phyloP scores from a whole-genome alignment of 2,329 filamentous ascomycete genomes.

The Acrocalymma vagum region DNA sequence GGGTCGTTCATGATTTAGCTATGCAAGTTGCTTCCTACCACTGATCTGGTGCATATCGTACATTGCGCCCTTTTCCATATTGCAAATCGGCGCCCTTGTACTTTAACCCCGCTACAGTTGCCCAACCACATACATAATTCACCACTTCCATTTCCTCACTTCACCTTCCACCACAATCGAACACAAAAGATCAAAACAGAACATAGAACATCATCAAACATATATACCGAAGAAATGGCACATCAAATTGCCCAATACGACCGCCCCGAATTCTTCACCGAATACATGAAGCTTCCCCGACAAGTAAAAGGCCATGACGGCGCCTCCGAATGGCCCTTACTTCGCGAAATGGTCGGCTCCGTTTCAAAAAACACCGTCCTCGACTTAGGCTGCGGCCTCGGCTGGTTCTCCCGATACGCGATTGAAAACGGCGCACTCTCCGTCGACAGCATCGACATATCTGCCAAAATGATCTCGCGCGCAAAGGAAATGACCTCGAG shows the following conservation, averaged over 20 bases:
- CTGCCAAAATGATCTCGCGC: conserved; percentile 54
- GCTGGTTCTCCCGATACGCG: conserved; percentile 58
- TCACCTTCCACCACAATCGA: too few species aligned
- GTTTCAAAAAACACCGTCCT: conserved; percentile 46
- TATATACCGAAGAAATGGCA: too few species aligned
- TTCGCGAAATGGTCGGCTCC: conserved; percentile 51
- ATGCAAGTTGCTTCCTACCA: too few species aligned
- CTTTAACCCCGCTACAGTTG: too few species aligned
- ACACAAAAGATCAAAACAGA: too few species aligned
- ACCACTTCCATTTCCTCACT: too few species aligned
- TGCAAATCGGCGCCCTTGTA: too few species aligned
- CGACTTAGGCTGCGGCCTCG: conserved; percentile 59
- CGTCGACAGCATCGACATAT: conserved; percentile 46
- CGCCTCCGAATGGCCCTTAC: conserved; percentile 48
- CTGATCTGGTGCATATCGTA: too few species aligned
- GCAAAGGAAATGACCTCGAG: conserved; percentile 33
- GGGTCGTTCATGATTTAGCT: too few species aligned
- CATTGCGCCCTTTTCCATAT: too few species aligned
- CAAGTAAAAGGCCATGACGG: conserved; percentile 51
- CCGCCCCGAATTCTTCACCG: conserved; percentile 5
- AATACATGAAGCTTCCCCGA: conserved; percentile 48
- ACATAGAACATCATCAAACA: too few species aligned
- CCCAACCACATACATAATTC: too few species aligned
- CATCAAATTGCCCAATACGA: conserved; percentile 9
- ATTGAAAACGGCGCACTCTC: conserved; percentile 44